Conservation (phyloP, 2,329 filamentous ascomycete genomes). For the Stenocarpella maydis region DNA sequence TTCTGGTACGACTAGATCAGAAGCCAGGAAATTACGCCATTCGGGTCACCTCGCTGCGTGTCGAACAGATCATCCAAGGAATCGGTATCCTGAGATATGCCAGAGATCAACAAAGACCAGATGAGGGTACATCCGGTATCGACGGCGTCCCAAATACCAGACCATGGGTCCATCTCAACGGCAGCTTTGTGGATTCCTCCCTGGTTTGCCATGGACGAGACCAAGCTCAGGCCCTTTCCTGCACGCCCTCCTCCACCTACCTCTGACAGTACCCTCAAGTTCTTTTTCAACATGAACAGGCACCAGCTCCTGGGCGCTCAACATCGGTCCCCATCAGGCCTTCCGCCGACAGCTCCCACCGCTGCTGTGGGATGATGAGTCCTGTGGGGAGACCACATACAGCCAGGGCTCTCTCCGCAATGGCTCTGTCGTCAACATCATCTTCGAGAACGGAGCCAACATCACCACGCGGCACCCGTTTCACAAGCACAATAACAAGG, state of each 20-base stretch:
- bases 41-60: constrained; percentile 34
- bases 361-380: constrained; percentile 35
- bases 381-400: constrained; percentile 36
- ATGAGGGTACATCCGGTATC: background rate
- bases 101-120: background rate
- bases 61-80: constrained; percentile 36
- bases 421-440: constrained; percentile 41
- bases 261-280: constrained; percentile 36
- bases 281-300: constrained; percentile 37
- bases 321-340: constrained; percentile 37
- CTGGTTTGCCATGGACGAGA: constrained; percentile 34
- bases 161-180: constrained; percentile 37
- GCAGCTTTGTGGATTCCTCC: constrained; percentile 23
- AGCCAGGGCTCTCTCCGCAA: constrained; percentile 36
- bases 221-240: constrained; percentile 34
- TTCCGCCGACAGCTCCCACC: constrained; percentile 37
- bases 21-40: constrained; percentile 35
- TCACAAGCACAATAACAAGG: constrained; percentile 43
- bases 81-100: constrained; percentile 35
- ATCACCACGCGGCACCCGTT: constrained; percentile 40
- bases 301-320: constrained; percentile 33
- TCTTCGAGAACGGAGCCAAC: constrained; percentile 39
- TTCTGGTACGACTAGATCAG: constrained; percentile 34
- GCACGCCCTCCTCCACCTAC: constrained; percentile 29
- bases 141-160: constrained; percentile 28